phyloP scores from a whole-genome alignment of 1,139 yeast species.

The Debaryomycetaceae sp. region DNA sequence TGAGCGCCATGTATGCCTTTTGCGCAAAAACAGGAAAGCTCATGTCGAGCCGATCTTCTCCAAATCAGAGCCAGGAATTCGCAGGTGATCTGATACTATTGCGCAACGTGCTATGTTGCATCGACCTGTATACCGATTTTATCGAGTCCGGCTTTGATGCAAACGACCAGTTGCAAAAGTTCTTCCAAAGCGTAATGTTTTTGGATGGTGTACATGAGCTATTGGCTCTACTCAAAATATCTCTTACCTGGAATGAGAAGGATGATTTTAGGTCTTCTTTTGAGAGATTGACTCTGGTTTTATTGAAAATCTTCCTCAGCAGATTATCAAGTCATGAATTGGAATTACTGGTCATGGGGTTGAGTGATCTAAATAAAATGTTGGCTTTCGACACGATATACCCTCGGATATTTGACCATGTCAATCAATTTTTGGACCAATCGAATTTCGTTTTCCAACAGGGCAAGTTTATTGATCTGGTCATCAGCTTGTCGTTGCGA shows the following conservation, averaged over 20 bases:
- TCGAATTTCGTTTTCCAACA: conserved; percentile 29
- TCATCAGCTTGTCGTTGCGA: conserved; percentile 13
- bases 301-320: conserved; percentile 24
- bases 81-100: conserved; percentile 14
- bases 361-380: conserved; percentile 15
- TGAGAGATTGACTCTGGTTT: conserved; percentile 13
- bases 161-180: conserved; percentile 10
- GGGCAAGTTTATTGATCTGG: conserved; percentile 18
- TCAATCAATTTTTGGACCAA: conserved; percentile 23
- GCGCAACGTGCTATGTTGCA: conserved; percentile 23
- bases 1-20: conserved; percentile 22
- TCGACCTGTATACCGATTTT: conserved; percentile 23
- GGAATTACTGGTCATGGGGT: conserved; percentile 10
- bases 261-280: conserved; percentile 13
- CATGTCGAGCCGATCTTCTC: conserved; percentile 23
- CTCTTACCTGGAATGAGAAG: conserved; percentile 16
- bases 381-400: conserved; percentile 25
- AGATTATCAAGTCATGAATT: conserved; percentile 12
- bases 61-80: conserved; percentile 12
- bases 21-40: conserved; percentile 26
- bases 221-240: conserved; percentile 22
- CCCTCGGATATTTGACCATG: conserved; percentile 27
- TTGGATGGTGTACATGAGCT: conserved; percentile 31
- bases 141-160: conserved; percentile 21
- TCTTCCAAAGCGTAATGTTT: conserved; percentile 22